Evolutionary conservation across 345 rosid species (phyloP), one percentile per base, ranked within the genome.

Genomic region (sweet orange (Citrus sinensis)): DNA sequence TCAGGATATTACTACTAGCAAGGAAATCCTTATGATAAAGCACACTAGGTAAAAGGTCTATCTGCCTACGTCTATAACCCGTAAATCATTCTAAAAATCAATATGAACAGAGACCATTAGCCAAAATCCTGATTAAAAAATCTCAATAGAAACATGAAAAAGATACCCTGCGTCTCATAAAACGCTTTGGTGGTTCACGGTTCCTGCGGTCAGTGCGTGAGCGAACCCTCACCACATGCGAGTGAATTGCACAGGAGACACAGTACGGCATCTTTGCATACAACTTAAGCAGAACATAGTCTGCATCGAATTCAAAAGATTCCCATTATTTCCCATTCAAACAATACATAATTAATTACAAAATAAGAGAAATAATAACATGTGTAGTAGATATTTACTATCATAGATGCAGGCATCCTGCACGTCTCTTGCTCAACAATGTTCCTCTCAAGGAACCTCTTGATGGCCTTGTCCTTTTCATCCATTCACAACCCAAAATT

Each of bases 161-260:
- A n/a, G 35, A 60, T 81, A 94, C 98, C 90, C 90, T 86, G 83
- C 96, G 94, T 78, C 94, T 88, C 63, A 89, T 80, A 66, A 90
- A 94, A 56, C 98, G 95, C 74, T 89, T 91, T 0, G 97, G 98
- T 3, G 97, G 98, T 73, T 89, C 92, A 74, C 98, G 93, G 24
- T 86, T 87, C 78, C 97, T 89, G 73, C 98, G 88, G 64, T 90
- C 70, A 1, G 92, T 81, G 82, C 90, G 89, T 24, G 97, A 92
- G n/a, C 96, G 90, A 56, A 92, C 98, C 86, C 98, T 91, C 78
- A 95, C 98, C 1, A 94, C 99, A 42, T 92, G 98, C 13, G 99
- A 96, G 90, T 94, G 99, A 79, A 96, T 94, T 1, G 99, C 99
- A 74, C 98, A 96, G 0, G 98, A 94, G 56, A 96, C 97, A 29